These are phyloP conservation scores for Lactarius akahatsu DNA, from an alignment of 768 basidiomycete species.

Conservation along the genomic window DNA sequence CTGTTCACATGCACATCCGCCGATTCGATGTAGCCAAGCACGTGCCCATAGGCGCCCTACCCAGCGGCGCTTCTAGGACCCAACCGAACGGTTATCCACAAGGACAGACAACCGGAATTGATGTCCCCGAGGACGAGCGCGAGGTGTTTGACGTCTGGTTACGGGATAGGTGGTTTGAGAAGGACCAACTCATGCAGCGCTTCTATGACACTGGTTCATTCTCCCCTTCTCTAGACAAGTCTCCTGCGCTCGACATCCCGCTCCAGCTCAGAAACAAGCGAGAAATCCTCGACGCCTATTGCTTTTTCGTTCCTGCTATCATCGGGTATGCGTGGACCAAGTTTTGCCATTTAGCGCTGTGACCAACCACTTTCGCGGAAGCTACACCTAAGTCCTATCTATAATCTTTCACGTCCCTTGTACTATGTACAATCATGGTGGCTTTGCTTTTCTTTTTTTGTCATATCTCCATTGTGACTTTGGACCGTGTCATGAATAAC, in stretches of 20 bases:
- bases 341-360: not conserved
- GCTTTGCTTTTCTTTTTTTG: not conserved
- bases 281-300: slow-evolving; percentile 67
- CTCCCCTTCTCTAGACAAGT: slow-evolving; percentile 31
- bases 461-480: not conserved
- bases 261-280: slow-evolving; percentile 51
- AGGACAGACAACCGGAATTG: slow-evolving; percentile 36
- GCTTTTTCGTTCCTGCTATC: slow-evolving; percentile 63
- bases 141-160: slow-evolving; percentile 80
- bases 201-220: slow-evolving; percentile 60
- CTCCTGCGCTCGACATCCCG: slow-evolving; percentile 51
- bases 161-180: slow-evolving; percentile 74
- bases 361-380: not conserved
- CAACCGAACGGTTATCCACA: slow-evolving; percentile 35
- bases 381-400: not conserved
- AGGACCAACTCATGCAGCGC: slow-evolving; percentile 73
- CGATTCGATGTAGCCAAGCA: slow-evolving; percentile 65
- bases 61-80: slow-evolving; percentile 38
- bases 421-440: not conserved
- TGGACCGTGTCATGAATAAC: not conserved
- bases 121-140: slow-evolving; percentile 37
- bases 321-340: slow-evolving; percentile 47
- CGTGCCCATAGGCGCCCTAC: slow-evolving; percentile 68
- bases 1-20: slow-evolving; percentile 84
- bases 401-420: not conserved